Percentiles rank a stretch among this genome's conserved stretches.
Evolutionary conservation across 2,329 filamentous ascomycete species (phyloP).

Genomic region (Nothomitra cinnamomea): DNA sequence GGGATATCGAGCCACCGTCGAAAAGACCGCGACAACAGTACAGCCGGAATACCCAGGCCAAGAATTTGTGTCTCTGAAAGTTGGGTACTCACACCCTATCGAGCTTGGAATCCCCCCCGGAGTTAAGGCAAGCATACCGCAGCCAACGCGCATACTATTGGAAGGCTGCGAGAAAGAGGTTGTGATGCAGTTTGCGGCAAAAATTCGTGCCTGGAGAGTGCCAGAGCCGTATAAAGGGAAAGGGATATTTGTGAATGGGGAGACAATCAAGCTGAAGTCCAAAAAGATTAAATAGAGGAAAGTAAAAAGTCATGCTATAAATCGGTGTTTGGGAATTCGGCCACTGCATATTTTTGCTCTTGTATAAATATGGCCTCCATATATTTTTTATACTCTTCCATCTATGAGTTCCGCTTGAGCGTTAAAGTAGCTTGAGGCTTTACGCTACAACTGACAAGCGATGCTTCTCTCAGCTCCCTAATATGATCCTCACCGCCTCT

Average conservation of each 20-base stretch:
- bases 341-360: background rate
- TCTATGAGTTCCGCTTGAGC: background rate
- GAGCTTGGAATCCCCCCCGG: slow-evolving; percentile 72
- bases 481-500: slow-evolving; percentile 63
- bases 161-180: slow-evolving; percentile 76
- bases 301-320: background rate
- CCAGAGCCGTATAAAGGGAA: slow-evolving; percentile 99
- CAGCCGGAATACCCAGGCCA: slow-evolving; percentile 57
- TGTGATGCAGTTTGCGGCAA: slow-evolving; percentile 80
- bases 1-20: slow-evolving; percentile 80
- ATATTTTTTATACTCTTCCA: background rate
- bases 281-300: slow-evolving; percentile 76
- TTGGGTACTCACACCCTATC: slow-evolving; percentile 91
- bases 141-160: slow-evolving; percentile 78
- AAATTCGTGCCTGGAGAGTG: slow-evolving; percentile 71
- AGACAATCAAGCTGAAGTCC: slow-evolving; percentile 95
- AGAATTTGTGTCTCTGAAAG: slow-evolving; percentile 81
- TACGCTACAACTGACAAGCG: background rate
- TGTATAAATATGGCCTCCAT: background rate
- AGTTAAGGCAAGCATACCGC: slow-evolving; percentile 71
- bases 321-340: background rate
- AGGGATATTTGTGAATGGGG: slow-evolving; percentile 93
- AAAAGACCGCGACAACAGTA: slow-evolving; percentile 53
- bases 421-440: background rate
- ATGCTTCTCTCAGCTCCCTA: slow-evolving; percentile 21